A percentile compares a stretch with the other conserved stretches of the same genome.
Conservation (phyloP, 345 rosid species). For the Diplotaxis tenuifolia region DNA sequence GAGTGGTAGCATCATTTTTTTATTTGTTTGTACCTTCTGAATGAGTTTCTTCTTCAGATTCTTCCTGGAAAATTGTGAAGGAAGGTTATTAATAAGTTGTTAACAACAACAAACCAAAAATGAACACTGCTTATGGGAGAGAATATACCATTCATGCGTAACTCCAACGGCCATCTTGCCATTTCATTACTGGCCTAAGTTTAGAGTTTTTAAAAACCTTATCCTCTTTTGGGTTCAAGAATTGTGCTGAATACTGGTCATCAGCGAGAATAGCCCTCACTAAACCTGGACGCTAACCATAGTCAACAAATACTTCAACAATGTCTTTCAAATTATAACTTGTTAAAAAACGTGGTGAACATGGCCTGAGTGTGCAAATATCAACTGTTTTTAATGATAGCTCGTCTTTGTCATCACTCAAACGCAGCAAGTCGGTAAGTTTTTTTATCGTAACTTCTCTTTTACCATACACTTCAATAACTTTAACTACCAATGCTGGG, state of each 20-base stretch:
- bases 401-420: no score
- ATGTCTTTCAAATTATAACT: no score
- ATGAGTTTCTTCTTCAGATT: no score
- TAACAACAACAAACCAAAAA: not conserved
- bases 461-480: not conserved
- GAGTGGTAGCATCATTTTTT: not conserved
- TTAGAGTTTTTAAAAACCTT: not conserved
- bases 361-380: not conserved
- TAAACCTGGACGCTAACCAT: not conserved
- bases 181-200: not conserved
- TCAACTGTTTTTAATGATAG: no score
- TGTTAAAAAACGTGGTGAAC: not conserved
- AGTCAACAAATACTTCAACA: no score
- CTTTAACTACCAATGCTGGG: no score
- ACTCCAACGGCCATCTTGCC: not conserved
- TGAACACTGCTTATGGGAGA: not conserved
- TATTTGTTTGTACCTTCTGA: no score
- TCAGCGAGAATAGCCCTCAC: not conserved
- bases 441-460: no score
- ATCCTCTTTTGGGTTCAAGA: no score
- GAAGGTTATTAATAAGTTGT: not conserved
- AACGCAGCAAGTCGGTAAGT: no score
- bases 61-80: not conserved
- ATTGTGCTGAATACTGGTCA: not conserved
- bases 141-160: not conserved